phyloP scores from a whole-genome alignment of 164 flowering plant species.

The Umbilicus rupestris region DNA sequence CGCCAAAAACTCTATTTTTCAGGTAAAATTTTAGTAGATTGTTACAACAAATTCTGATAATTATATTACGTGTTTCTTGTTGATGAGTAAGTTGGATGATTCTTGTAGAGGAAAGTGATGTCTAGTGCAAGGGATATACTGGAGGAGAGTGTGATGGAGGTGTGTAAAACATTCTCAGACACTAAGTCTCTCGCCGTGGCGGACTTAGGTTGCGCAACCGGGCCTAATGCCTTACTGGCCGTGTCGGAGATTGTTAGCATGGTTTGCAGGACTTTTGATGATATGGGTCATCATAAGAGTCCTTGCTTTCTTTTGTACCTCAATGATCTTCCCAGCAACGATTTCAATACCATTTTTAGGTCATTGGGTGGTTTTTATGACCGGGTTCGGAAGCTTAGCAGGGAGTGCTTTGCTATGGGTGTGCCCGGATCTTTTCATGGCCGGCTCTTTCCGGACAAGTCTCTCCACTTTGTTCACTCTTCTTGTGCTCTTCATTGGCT shows the following conservation, averaged over 20 bases:
- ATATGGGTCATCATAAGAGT: neutral
- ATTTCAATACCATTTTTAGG: neutral
- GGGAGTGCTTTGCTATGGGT: neutral
- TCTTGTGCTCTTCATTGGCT: constrained; percentile 12
- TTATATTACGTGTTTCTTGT: neutral
- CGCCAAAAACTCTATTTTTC: constrained; percentile 12
- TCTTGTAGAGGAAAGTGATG: constrained; percentile 3
- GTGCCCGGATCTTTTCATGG: constrained; percentile 13
- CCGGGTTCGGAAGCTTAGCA: neutral
- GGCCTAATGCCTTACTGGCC: constrained; percentile 10
- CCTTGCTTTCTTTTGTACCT: constrained; percentile 7
- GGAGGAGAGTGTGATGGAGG: neutral
- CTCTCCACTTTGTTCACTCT: constrained; percentile 11
- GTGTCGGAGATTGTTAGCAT: constrained; percentile 10
- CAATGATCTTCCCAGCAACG: constrained; percentile 3
- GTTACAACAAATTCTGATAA: neutral
- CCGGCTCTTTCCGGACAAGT: constrained; percentile 10
- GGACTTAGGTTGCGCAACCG: constrained; percentile 12
- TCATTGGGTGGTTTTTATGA: neutral
- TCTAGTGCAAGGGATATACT: constrained; percentile 2
- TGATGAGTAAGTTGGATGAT: neutral
- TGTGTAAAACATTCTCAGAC: neutral
- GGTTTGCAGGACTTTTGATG: neutral
- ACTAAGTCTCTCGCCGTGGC: neutral
- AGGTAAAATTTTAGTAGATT: neutral